These are phyloP conservation scores for Lepraria neglecta DNA, from an alignment of 495 filamentous ascomycete genomes.

Conservation along the genomic window DNA sequence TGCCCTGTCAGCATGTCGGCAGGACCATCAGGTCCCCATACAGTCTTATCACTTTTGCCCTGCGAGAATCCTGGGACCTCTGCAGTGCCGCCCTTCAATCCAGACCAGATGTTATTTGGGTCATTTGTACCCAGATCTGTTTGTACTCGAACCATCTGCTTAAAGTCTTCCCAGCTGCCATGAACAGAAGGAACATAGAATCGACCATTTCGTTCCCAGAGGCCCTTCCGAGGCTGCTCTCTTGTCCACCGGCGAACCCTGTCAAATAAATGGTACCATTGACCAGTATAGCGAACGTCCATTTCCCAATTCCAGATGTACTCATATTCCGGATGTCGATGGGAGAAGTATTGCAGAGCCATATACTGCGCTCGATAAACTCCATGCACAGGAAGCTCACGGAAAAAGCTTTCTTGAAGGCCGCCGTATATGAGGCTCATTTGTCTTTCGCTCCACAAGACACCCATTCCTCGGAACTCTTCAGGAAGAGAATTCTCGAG, in stretches of 20 bases:
- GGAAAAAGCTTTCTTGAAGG: conserved; percentile 64
- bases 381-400: conserved; percentile 75
- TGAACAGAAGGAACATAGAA: conserved; percentile 90
- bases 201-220: conserved; percentile 89
- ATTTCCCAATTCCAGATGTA: conserved; percentile 99
- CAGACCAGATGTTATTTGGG: conserved; percentile 65
- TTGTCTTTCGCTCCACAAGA: conserved; percentile 86
- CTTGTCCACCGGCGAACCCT: conserved; percentile 68
- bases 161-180: conserved; percentile 88
- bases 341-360: conserved; percentile 89
- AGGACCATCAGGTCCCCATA: conserved; percentile 83
- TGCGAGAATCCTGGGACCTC: conserved; percentile 44
- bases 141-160: conserved; percentile 84
- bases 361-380: conserved; percentile 87
- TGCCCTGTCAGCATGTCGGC: conserved; percentile 65
- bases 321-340: conserved; percentile 87
- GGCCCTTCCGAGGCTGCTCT: conserved; percentile 76
- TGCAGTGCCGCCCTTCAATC: conserved; percentile 36
- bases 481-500: conserved; percentile 68
- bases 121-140: conserved; percentile 73
- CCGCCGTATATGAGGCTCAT: conserved; percentile 84
- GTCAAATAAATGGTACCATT: conserved; percentile 85
- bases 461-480: conserved; percentile 83
- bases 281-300: conserved; percentile 93
- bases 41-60: conserved; percentile 52